Percentiles rank a stretch among this genome's conserved stretches.
Evolutionary conservation across 306 rosid genomes (phyloP).

Genomic region (Rubus idaeus): DNA sequence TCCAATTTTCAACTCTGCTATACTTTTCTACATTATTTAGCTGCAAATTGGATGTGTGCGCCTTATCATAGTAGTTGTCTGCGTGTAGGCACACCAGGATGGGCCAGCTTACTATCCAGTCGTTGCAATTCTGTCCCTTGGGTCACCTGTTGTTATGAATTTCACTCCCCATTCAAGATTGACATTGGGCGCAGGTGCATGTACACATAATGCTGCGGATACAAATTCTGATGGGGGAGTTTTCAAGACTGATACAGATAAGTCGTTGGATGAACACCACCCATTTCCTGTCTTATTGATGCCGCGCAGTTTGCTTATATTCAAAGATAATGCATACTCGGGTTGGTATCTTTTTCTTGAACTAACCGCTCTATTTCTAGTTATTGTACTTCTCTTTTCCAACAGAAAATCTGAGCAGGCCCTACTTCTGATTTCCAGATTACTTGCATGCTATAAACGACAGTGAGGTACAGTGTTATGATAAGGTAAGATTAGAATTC

Average conservation of each 20-base stretch:
- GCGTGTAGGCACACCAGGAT: conserved; percentile 82
- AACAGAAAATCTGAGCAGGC: conserved; percentile 13
- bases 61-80: conserved; percentile 16
- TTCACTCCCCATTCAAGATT: conserved; percentile 85
- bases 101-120: conserved; percentile 94
- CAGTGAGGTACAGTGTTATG: conserved; percentile 43
- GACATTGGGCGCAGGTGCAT: conserved; percentile 28
- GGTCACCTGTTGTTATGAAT: conserved; percentile 82
- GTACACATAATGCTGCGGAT: conserved; percentile 21
- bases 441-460: conserved; percentile 81
- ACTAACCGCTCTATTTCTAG: conserved; percentile 5
- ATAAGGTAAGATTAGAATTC: conserved; percentile 51
- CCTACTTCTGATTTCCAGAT: conserved; percentile 46
- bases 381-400: background rate
- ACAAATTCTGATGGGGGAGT: conserved; percentile 35
- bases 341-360: conserved; percentile 40
- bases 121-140: conserved; percentile 85
- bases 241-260: conserved; percentile 33
- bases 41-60: background rate
- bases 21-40: background rate
- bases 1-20: background rate
- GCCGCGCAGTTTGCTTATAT: conserved; percentile 84
- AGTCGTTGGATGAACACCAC: conserved; percentile 43
- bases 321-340: conserved; percentile 80
- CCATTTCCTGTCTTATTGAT: conserved; percentile 63